phyloP scores from a whole-genome alignment of 192 early-diverging fungal species.

The Coemansia sp. region DNA sequence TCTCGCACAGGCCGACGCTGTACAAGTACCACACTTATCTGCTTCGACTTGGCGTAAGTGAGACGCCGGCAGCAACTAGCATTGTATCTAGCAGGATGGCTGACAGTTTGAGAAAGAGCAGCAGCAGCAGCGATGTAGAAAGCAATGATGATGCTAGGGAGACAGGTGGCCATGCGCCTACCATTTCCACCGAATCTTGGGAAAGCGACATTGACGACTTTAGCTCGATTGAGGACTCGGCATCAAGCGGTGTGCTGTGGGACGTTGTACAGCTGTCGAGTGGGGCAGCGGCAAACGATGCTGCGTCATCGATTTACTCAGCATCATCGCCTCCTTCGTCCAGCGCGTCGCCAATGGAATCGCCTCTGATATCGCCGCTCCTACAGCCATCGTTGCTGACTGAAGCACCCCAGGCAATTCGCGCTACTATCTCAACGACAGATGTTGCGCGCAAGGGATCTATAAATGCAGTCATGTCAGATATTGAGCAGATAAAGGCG shows the following conservation, averaged over 20 bases:
- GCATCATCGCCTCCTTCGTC: not conserved
- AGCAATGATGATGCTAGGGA: not conserved
- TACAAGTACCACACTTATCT: slow-evolving; percentile 97
- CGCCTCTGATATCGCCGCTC: slow-evolving; percentile 4
- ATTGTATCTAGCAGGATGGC: not conserved
- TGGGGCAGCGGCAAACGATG: slow-evolving; percentile 5
- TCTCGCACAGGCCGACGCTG: slow-evolving; percentile 90
- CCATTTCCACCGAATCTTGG: slow-evolving; percentile 42
- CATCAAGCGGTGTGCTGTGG: slow-evolving; percentile 48
- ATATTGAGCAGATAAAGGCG: slow-evolving; percentile 38
- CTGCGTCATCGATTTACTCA: not conserved
- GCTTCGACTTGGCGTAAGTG: slow-evolving; percentile 70
- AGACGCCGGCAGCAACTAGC: slow-evolving; percentile 8
- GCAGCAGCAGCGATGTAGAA: not conserved
- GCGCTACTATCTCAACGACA: slow-evolving; percentile 20
- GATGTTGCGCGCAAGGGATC: slow-evolving; percentile 42
- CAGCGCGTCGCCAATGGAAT: not conserved
- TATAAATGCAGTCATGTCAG: slow-evolving; percentile 28
- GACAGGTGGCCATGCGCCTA: not conserved
- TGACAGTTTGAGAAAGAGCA: slow-evolving; percentile 1
- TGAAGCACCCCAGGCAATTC: not conserved
- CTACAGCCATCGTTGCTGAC: slow-evolving; percentile 4
- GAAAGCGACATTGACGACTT: slow-evolving; percentile 36
- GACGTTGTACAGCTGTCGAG: slow-evolving; percentile 46
- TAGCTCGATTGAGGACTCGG: slow-evolving; percentile 11